Evolutionary conservation across 805 yeast species (phyloP).

Genomic region (Metschnikowia chrysomelidarum): DNA sequence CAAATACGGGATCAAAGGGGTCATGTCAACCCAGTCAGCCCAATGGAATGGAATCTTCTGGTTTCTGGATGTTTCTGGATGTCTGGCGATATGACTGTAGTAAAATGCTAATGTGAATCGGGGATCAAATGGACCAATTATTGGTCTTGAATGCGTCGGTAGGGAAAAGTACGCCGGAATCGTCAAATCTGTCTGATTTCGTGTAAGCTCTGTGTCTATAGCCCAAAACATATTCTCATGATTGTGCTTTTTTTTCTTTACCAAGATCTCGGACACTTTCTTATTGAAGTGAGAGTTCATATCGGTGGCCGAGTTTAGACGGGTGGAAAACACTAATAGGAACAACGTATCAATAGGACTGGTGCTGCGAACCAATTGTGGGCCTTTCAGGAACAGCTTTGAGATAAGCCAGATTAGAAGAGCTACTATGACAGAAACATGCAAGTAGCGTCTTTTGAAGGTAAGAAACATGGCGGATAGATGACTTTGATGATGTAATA

Average conservation of each 20-base stretch:
- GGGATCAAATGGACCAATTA: constrained; percentile 27
- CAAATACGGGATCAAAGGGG: constrained; percentile 30
- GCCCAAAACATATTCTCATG: constrained; percentile 18
- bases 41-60: constrained; percentile 41
- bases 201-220: constrained; percentile 15
- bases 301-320: constrained; percentile 3
- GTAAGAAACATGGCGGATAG: constrained; percentile 15
- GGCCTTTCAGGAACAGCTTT: constrained; percentile 11
- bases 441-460: constrained; percentile 19
- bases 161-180: constrained; percentile 17
- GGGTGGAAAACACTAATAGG: constrained; percentile 9
- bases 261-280: constrained; percentile 9
- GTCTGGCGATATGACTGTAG: constrained; percentile 16
- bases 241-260: constrained; percentile 4
- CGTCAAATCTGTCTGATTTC: constrained; percentile 10
- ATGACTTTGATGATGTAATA: no score
- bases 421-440: constrained; percentile 14
- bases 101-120: constrained; percentile 27
- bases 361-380: neutral
- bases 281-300: constrained; percentile 12
- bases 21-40: constrained; percentile 55
- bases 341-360: constrained; percentile 19
- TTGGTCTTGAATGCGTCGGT: constrained; percentile 14
- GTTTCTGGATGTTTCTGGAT: constrained; percentile 6
- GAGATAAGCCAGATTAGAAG: constrained; percentile 17